phyloP scores from a whole-genome alignment of 2,329 filamentous ascomycete genomes.

The Amauroascus verrucosus region DNA sequence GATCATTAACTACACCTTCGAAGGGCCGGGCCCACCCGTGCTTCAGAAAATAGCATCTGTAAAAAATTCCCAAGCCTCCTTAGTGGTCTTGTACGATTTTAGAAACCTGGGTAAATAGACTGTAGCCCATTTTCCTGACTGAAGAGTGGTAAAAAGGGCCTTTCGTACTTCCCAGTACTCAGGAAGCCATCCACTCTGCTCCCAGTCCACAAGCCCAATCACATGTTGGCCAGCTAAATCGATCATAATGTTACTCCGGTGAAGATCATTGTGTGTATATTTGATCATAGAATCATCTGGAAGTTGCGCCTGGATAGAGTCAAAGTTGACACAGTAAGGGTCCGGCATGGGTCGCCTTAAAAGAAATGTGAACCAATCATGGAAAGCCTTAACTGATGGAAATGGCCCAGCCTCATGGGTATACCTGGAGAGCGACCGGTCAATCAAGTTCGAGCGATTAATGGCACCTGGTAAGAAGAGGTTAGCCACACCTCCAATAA shows the following conservation, averaged over 20 bases:
- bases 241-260: conserved; percentile 28
- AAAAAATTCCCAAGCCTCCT: conserved; percentile 9
- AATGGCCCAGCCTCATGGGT: conserved; percentile 24
- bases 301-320: conserved; percentile 22
- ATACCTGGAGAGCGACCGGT: conserved; percentile 19
- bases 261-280: conserved; percentile 30
- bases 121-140: background rate
- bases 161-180: conserved; percentile 18
- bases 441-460: conserved; percentile 16
- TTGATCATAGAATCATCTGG: conserved; percentile 25
- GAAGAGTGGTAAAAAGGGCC: background rate
- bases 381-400: conserved; percentile 22
- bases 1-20: too few species aligned
- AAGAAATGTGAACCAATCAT: conserved; percentile 26
- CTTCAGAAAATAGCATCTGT: background rate
- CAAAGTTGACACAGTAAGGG: conserved; percentile 16
- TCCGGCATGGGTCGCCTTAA: conserved; percentile 19
- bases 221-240: conserved; percentile 15
- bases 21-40: too few species aligned
- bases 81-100: conserved; percentile 3
- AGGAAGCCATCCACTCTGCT: conserved; percentile 22
- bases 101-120: conserved; percentile 10
- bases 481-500: conserved; percentile 6
- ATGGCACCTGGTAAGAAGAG: conserved; percentile 22
- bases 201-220: conserved; percentile 23